Base-by-base conservation (phyloP, 352 stramenopile genomes). In the Chrysophaeum taylorii region DNA sequence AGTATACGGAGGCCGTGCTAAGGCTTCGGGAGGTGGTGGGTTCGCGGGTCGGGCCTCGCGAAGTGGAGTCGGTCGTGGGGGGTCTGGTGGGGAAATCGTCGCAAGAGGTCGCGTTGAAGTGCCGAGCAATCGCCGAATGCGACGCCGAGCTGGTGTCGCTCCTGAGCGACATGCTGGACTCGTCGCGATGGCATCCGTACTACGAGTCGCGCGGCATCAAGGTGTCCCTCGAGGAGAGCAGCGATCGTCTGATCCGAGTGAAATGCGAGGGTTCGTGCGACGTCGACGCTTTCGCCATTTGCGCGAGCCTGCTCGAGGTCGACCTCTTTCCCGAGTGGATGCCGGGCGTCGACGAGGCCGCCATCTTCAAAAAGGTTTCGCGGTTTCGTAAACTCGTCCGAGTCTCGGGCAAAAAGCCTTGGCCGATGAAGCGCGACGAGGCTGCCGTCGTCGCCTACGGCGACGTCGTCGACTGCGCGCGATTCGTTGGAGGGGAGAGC, bases 311-410 rank as follows among this genome's bases (percentile, higher is more conserved):
- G 18, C 45, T 54, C 12, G 45, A 54, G 23, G 31, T 54, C 45
- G 45, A 54, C 45, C 45, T 54, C 45, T 54, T 54, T 25, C 23
- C 45, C 45, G 45, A 54, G 45, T 54, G 45, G 45, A 7, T 54
- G 45, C 45, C 45, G 5, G 45, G 45, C 45, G 45, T 23, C 12
- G 23, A 14, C 12, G 12, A 27, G 12, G 45, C 45, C 45, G 45
- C n/a, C 12, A 27, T 54, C 21, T 4, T 54, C n/a, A 25, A 23
- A 14, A 27, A 29, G 12, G 7, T 23, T 4, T 54, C 45, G 45
- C 12, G 45, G 45, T 54, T 54, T 25, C 45, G 45, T 4, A 7
- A 25, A 4, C 45, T 9, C 7, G 7, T 54, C 12, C 45, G 45
- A 16, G 23, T 54, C 7, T 31, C 7, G 18, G 45, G 12, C 45